Conservation (phyloP, 2,329 filamentous ascomycete species). For the Albifimbria verrucaria region DNA sequence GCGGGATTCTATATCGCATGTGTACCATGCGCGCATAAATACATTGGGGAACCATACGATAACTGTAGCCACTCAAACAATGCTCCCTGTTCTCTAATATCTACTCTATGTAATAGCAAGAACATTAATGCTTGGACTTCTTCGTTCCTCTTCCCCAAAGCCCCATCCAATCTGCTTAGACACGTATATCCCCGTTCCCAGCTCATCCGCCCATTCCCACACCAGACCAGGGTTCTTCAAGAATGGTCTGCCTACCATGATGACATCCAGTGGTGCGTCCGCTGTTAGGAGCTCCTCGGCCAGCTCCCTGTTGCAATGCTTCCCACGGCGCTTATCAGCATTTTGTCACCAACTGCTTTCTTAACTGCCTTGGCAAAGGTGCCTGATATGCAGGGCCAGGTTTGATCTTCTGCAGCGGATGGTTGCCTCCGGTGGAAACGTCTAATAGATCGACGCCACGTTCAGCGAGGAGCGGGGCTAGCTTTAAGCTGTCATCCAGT, state of each 20-base stretch:
- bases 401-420: background rate
- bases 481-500: background rate
- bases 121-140: background rate
- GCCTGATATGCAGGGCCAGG: background rate
- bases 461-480: background rate
- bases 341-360: background rate
- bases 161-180: background rate
- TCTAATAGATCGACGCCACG: background rate
- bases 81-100: background rate
- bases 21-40: background rate
- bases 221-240: background rate
- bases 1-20: background rate
- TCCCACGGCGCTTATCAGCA: background rate
- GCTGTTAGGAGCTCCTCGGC: background rate
- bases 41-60: no score
- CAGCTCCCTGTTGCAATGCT: background rate
- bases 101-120: background rate
- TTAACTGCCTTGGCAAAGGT: background rate
- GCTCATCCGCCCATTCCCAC: background rate
- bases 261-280: background rate
- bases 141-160: background rate
- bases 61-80: no score
- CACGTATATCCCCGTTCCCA: background rate
- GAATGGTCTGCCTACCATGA: background rate
- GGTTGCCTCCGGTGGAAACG: background rate